Base-by-base conservation (phyloP, 768 basidiomycete genomes). In the Suillus lakei region DNA sequence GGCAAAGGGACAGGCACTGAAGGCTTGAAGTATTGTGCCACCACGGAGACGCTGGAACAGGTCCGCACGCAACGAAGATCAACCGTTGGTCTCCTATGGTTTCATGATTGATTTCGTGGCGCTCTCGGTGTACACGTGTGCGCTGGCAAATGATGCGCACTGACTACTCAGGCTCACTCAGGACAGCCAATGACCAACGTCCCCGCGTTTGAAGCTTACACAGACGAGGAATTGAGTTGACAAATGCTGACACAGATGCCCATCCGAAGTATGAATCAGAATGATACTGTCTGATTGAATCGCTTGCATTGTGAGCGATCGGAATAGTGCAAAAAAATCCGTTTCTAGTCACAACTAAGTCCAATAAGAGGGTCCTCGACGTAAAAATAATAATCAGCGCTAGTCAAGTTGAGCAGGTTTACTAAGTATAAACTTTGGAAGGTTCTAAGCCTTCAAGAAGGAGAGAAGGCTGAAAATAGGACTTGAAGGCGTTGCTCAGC, bases 401-500 rank as follows among this genome's bases (percentile, higher is more conserved):
- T 54, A 34, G 53, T 54, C 28, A 18, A n/a, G 13, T 38, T 38
- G 13, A 38, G 38, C 6, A 38, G 38, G 13, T 13, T 38, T 34
- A 34, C 38, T 38, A 38, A 38, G 53, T 54, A 32, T 32, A 54
- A 54, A 54, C 53, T 34, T 54, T 54, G 53, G 30, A 54, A 54
- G n/a, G 21, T 54, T 54, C 30, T 54, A 48, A 48, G 51, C 23
- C 23, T 28, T 16, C 48, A 28, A 51, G 10, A 51, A 48, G 18
- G 15, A 44, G 23, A 23, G 8, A 9, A 8, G 26, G 6, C 44
- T 59, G 51, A 34, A 58, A 28, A 60, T 39, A 63, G 51, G 32
- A 59, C 16, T 39, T 38, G 21, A 16, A 28, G 46, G 10, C 23
- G 59, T n/a, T n/a, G 21, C 15, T 30, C 5, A 34, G 8, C 23